These are phyloP conservation scores for Pseudogymnoascus sp. DNA, from an alignment of 2,329 filamentous ascomycete genomes.

Conservation along the genomic window DNA sequence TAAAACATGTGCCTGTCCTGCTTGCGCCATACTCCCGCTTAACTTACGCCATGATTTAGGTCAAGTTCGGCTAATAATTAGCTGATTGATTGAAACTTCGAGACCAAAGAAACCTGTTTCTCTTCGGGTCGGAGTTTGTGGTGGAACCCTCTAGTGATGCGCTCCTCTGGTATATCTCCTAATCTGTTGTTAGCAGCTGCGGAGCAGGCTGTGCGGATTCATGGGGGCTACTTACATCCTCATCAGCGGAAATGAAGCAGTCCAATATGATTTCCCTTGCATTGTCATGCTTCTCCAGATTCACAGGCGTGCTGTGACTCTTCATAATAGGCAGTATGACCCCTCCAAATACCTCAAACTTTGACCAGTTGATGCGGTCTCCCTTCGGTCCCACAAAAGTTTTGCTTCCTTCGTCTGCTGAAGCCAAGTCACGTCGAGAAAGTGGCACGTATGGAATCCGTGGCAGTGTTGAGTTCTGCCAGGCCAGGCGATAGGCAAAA, in stretches of 20 bases:
- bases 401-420: constrained; percentile 83
- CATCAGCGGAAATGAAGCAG: constrained; percentile 72
- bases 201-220: background rate
- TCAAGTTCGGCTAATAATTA: background rate
- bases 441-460: constrained; percentile 91
- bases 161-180: constrained; percentile 60
- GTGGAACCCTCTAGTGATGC: constrained; percentile 47
- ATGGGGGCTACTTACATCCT: constrained; percentile 59
- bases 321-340: constrained; percentile 84
- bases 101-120: constrained; percentile 57
- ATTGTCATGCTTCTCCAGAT: constrained; percentile 59
- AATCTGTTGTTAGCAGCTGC: constrained; percentile 20
- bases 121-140: constrained; percentile 45
- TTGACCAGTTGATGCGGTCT: constrained; percentile 90
- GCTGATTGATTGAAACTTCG: constrained; percentile 14
- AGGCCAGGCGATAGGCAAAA: constrained; percentile 91
- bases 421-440: constrained; percentile 80
- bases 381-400: constrained; percentile 72
- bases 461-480: constrained; percentile 88
- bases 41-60: background rate
- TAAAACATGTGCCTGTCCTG: background rate
- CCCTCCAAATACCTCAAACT: constrained; percentile 93
- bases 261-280: constrained; percentile 72
- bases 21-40: background rate
- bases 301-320: constrained; percentile 42